Conservation (phyloP, 805 yeast genomes). For the Phaffomyces antillensis region DNA sequence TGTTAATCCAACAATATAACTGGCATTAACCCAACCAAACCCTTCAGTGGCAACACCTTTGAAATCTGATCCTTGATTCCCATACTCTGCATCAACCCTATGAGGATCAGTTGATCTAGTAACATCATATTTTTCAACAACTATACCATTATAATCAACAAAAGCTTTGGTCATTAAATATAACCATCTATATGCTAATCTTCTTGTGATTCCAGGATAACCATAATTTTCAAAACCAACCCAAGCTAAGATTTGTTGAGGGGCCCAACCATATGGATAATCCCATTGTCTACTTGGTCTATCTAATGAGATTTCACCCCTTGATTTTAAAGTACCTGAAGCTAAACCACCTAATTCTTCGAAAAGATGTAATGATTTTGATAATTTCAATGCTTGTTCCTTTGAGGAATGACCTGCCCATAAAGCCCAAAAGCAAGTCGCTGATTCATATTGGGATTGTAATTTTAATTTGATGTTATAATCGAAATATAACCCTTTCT, state of each 20-base stretch:
- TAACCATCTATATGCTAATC: conserved; percentile 86
- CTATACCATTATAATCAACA: conserved; percentile 89
- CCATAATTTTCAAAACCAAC: conserved; percentile 73
- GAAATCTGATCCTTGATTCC: conserved; percentile 90
- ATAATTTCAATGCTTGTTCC: conserved; percentile 62
- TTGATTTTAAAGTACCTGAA: conserved; percentile 68
- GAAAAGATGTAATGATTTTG: conserved; percentile 56
- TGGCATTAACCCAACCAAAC: conserved; percentile 96
- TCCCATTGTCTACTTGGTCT: conserved; percentile 97
- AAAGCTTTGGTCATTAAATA: conserved; percentile 81
- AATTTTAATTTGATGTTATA: conserved; percentile 55
- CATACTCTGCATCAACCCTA: conserved; percentile 91
- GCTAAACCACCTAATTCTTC: conserved; percentile 88
- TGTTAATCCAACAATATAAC: conserved; percentile 67
- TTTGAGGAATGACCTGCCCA: conserved; percentile 71
- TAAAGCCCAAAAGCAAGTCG: conserved; percentile 87
- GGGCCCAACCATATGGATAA: conserved; percentile 98
- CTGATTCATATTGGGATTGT: conserved; percentile 69
- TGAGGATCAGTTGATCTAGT: conserved; percentile 80
- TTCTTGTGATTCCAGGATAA: conserved; percentile 49
- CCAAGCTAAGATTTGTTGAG: conserved; percentile 96
- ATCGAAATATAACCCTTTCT: conserved; percentile 73
- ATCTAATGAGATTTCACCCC: conserved; percentile 62
- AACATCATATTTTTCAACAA: conserved; percentile 92
- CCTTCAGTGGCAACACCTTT: conserved; percentile 95